Conservation (phyloP, 805 yeast genomes). For the Nakazawaea wickerhamii region DNA sequence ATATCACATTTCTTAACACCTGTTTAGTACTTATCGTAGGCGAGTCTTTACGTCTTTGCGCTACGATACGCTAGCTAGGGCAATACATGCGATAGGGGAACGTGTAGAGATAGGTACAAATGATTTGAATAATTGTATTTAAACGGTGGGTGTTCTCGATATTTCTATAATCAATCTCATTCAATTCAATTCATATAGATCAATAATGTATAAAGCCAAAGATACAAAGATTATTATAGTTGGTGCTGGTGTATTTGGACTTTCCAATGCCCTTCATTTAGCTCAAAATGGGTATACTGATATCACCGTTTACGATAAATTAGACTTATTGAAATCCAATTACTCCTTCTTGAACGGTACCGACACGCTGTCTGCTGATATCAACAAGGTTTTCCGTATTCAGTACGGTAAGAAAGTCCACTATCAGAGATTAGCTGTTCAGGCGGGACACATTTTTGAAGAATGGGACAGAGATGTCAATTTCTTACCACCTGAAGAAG, state of each 20-base stretch:
- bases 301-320: constrained; percentile 33
- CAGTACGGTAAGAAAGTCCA: constrained; percentile 32
- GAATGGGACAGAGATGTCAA: constrained; percentile 19
- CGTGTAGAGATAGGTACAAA: no score
- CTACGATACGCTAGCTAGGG: no score
- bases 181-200: no score
- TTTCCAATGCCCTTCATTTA: constrained; percentile 42
- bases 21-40: no score
- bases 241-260: constrained; percentile 55
- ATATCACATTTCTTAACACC: no score
- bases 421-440: constrained; percentile 26
- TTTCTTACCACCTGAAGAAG: constrained; percentile 20
- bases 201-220: constrained; percentile 11
- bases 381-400: constrained; percentile 34
- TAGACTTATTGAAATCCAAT: constrained; percentile 24
- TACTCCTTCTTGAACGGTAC: constrained; percentile 32
- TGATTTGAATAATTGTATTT: no score
- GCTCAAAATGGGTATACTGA: constrained; percentile 29
- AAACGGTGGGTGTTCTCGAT: no score
- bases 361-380: constrained; percentile 35
- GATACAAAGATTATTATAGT: constrained; percentile 32
- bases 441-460: constrained; percentile 21
- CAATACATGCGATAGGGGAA: no score
- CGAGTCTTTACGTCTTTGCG: no score
- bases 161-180: no score